These are phyloP conservation scores for Colletotrichum cordylinicola DNA, from an alignment of 2,329 filamentous ascomycete genomes.

Conservation along the genomic window DNA sequence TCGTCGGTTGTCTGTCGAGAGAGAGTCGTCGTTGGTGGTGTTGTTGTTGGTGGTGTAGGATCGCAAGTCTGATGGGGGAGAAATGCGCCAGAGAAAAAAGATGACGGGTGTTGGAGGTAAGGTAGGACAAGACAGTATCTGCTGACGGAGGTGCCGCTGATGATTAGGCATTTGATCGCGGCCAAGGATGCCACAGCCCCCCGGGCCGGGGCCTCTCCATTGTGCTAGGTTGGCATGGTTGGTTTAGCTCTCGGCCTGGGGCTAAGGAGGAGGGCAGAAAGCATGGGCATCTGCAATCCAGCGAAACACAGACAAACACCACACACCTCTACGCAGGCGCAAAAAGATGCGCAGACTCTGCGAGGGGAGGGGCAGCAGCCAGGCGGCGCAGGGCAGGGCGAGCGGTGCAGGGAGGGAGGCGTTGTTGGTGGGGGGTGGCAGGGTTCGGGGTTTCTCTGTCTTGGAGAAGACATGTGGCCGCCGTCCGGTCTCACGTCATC, in stretches of 20 bases:
- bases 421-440: neutral
- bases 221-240: neutral
- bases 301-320: neutral
- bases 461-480: neutral
- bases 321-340: neutral
- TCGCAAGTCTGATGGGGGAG: neutral
- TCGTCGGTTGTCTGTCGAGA: neutral
- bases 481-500: slow-evolving; percentile 14
- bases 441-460: neutral
- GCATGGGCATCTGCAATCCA: neutral
- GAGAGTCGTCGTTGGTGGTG: neutral
- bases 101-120: neutral
- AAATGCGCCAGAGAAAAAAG: neutral
- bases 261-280: neutral
- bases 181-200: slow-evolving; percentile 10
- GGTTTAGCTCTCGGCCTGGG: neutral
- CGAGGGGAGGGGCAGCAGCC: neutral
- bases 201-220: slow-evolving; percentile 2
- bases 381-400: neutral
- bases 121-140: neutral
- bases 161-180: neutral
- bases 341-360: neutral
- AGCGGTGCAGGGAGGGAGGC: neutral
- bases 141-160: slow-evolving; percentile 10
- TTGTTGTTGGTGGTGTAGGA: neutral